Conservation (phyloP, 2,329 filamentous ascomycete species). For the Colletotrichum cereale region DNA sequence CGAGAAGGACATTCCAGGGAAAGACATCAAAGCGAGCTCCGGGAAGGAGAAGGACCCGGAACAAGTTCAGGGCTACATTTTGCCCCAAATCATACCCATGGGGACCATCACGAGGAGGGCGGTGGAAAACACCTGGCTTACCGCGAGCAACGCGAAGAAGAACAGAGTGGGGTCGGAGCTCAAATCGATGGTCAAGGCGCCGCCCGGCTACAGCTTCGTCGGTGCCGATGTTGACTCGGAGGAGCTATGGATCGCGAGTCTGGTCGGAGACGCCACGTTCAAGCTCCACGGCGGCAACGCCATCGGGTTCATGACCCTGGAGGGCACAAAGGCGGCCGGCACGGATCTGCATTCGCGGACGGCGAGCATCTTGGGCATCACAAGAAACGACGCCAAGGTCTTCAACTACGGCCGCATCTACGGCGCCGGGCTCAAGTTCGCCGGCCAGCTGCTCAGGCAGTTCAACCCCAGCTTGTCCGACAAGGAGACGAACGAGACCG, state of each 20-base stretch:
- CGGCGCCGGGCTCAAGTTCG: conserved; percentile 95
- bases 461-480: conserved; percentile 92
- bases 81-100: conserved; percentile 98
- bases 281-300: conserved; percentile 96
- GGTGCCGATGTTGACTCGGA: conserved; percentile 98
- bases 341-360: conserved; percentile 97
- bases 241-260: conserved; percentile 97
- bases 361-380: conserved; percentile 91
- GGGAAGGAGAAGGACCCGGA: conserved; percentile 40
- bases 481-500: conserved; percentile 79
- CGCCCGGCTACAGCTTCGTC: conserved; percentile 91
- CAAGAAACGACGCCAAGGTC: conserved; percentile 93
- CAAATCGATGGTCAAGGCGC: conserved; percentile 96
- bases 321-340: conserved; percentile 93
- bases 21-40: conserved; percentile 17
- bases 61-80: conserved; percentile 77
- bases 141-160: conserved; percentile 95
- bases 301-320: conserved; percentile 98
- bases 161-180: conserved; percentile 97
- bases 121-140: conserved; percentile 98
- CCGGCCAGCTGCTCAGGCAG: conserved; percentile 87
- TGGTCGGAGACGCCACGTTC: conserved; percentile 95
- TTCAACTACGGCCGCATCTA: conserved; percentile 99
- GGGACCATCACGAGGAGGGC: conserved; percentile 94
- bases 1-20: conserved; percentile 68